phyloP scores from a whole-genome alignment of 1,284 basidiomycete genomes.

The Sporisorium sorghi region DNA sequence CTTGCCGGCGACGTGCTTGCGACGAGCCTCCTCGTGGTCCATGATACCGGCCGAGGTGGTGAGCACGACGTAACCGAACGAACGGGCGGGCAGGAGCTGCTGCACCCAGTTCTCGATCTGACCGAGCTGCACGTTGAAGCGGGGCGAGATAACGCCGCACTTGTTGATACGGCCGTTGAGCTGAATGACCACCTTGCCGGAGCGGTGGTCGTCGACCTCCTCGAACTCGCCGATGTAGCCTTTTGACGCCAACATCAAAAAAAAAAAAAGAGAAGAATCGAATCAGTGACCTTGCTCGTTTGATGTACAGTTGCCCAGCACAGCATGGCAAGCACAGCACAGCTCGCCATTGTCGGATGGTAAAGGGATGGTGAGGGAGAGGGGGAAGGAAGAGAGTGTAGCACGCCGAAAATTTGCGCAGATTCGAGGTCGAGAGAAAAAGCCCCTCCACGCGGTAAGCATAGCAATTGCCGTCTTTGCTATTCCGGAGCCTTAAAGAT shows the following conservation, averaged over 20 bases:
- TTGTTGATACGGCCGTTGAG: constrained; percentile 99
- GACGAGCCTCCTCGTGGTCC: constrained; percentile 98
- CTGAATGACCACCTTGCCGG: constrained; percentile 98
- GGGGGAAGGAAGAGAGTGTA: constrained; percentile 24
- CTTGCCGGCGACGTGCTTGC: constrained; percentile 97
- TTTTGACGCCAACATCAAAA: constrained; percentile 70
- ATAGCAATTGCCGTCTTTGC: constrained; percentile 54
- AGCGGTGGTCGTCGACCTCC: constrained; percentile 98
- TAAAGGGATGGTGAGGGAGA: neutral
- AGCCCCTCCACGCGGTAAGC: constrained; percentile 52
- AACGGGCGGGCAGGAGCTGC: constrained; percentile 75
- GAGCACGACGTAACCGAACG: constrained; percentile 95
- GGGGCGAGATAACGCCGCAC: constrained; percentile 94
- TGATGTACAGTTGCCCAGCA: neutral
- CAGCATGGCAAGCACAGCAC: constrained; percentile 2
- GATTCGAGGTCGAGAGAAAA: constrained; percentile 25
- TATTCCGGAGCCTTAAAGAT: constrained; percentile 69
- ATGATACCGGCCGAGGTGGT: constrained; percentile 98
- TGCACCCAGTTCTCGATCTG: constrained; percentile 87
- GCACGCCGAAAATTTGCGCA: constrained; percentile 57
- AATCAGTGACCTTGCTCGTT: constrained; percentile 4
- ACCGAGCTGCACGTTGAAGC: constrained; percentile 93
- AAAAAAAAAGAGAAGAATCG: neutral
- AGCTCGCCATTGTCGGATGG: neutral
- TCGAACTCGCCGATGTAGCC: constrained; percentile 99